A percentile compares a stretch with the other conserved stretches of the same genome.
These are phyloP conservation scores for Neurospora sp. DNA, from an alignment of 495 filamentous ascomycete genomes.

Conservation along the genomic window DNA sequence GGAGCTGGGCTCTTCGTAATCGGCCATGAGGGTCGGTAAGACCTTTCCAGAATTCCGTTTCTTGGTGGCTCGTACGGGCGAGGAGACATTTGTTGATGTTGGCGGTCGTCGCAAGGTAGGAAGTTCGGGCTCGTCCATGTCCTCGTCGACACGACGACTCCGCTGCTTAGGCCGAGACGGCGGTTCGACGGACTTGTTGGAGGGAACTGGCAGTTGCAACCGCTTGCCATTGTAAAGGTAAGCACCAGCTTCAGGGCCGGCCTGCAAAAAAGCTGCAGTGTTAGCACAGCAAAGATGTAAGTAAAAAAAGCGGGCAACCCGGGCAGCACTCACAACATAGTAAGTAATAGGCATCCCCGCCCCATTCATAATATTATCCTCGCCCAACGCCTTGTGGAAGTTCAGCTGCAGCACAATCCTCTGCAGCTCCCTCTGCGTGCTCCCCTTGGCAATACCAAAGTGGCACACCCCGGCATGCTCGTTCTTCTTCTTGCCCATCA, in stretches of 20 bases:
- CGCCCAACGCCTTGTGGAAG: conserved; percentile 31
- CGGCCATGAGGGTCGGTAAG: conserved; percentile 8
- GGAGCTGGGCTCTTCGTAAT: conserved; percentile 27
- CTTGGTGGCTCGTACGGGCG: conserved; percentile 47
- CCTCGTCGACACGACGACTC: not conserved
- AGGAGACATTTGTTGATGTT: conserved; percentile 80
- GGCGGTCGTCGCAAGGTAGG: conserved; percentile 31
- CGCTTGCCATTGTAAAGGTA: conserved; percentile 20
- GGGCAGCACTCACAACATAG: conserved; percentile 19
- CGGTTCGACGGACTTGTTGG: conserved; percentile 8
- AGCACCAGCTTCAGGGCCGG: conserved; percentile 18
- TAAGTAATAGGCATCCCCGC: conserved; percentile 28
- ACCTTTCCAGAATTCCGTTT: conserved; percentile 38
- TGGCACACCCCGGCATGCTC: conserved; percentile 13
- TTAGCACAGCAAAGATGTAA: not conserved
- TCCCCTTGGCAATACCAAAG: conserved; percentile 35
- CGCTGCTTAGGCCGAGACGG: conserved; percentile 5
- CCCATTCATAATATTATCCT: conserved; percentile 33
- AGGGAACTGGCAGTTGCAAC: conserved; percentile 4
- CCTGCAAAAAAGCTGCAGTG: conserved; percentile 21
- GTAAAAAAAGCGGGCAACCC: not conserved
- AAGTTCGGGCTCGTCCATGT: conserved; percentile 11
- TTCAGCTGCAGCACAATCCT: conserved; percentile 37
- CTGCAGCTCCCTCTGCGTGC: conserved; percentile 38
- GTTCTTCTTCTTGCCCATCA: conserved; percentile 31